Evolutionary conservation across 2,329 filamentous ascomycete genomes (phyloP), one percentile per base, ranked within the genome.

Genomic region (Xylaria arbuscula): DNA sequence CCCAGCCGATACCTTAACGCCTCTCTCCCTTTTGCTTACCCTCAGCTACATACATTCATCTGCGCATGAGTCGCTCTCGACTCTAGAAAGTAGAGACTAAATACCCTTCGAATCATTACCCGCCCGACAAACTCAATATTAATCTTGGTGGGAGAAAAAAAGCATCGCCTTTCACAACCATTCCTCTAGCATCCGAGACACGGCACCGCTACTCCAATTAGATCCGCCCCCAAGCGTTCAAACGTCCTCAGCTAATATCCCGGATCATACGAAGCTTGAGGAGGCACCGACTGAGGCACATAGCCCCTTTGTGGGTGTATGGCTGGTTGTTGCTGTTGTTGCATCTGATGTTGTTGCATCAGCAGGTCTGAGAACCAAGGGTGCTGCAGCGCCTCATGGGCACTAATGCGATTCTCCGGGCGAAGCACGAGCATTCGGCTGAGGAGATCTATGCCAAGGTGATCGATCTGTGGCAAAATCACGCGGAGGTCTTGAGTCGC

Each of bases 341-440:
- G 75, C 61, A 83, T 81, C 59, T 86, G 84, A 66, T 88, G 84
- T 67, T 88, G 84, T 67, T 86, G 84, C 75, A 88, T 84, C 15
- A 89, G 83, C 17, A 94, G 80, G 74, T 95, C 92, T 71, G 86
- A 88, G 83, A 99, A 99, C 96, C 96, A 99, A 0, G 92, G 93
- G 79, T 99, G 96, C 74, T 91, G 87, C 48, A 98, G 84, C 3
- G 96, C 94, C 71, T 97, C 93, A 60, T 90, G 86, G 1, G 96
- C 96, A 74, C 92, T 94, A 77, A 97, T 92, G 64, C 96, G 89
- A 81, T 97, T 89, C 81, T 99, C 96, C 0, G 96, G 96, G 38
- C 94, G 89, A 62, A 98, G 84, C 80, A 98, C 95, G 36, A 99
- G 88, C 93, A 99, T 97, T 69, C 92, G 88, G 76, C 92, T 90